phyloP scores from a whole-genome alignment of 192 early-diverging fungal species.

The Coemansia sp. region DNA sequence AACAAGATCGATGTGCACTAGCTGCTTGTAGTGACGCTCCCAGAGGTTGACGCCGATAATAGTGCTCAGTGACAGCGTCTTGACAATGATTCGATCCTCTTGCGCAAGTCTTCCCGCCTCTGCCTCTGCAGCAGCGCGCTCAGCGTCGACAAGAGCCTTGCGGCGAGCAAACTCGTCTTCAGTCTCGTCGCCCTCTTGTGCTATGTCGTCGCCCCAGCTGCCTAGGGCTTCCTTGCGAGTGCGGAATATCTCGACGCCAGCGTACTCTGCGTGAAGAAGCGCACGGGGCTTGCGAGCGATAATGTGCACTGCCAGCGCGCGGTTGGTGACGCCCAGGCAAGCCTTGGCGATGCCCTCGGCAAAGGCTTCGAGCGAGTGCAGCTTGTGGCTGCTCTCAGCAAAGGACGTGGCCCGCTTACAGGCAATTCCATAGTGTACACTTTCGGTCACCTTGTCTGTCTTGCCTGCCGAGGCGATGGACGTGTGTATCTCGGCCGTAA shows the following conservation, averaged over 20 bases:
- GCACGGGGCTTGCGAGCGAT: conserved; percentile 84
- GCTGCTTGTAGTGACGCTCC: conserved; percentile 95
- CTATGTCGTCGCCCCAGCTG: conserved; percentile 24
- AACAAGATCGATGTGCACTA: conserved; percentile 86
- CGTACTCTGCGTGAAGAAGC: conserved; percentile 87
- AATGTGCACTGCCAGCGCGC: conserved; percentile 70
- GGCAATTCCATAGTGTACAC: conserved; percentile 84
- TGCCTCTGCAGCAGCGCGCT: conserved; percentile 39
- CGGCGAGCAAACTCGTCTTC: conserved; percentile 16
- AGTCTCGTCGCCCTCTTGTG: conserved; percentile 12
- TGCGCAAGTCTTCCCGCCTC: conserved; percentile 48
- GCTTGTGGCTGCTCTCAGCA: conserved; percentile 69
- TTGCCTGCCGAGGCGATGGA: conserved; percentile 77
- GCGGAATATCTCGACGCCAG: conserved; percentile 88
- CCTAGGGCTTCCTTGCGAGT: conserved; percentile 63
- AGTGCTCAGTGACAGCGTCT: conserved; percentile 75
- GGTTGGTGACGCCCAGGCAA: conserved; percentile 63
- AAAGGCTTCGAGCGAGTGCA: conserved; percentile 74
- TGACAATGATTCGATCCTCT: conserved; percentile 86
- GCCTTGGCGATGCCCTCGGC: conserved; percentile 69
- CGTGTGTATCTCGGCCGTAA: conserved; percentile 77
- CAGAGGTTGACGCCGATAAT: conserved; percentile 96
- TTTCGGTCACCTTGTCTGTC: conserved; percentile 77
- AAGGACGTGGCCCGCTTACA: conserved; percentile 77
- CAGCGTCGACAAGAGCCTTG: conserved; percentile 10